phyloP scores from a whole-genome alignment of 139 green algal genomes.

The Coelastrella sp. region DNA sequence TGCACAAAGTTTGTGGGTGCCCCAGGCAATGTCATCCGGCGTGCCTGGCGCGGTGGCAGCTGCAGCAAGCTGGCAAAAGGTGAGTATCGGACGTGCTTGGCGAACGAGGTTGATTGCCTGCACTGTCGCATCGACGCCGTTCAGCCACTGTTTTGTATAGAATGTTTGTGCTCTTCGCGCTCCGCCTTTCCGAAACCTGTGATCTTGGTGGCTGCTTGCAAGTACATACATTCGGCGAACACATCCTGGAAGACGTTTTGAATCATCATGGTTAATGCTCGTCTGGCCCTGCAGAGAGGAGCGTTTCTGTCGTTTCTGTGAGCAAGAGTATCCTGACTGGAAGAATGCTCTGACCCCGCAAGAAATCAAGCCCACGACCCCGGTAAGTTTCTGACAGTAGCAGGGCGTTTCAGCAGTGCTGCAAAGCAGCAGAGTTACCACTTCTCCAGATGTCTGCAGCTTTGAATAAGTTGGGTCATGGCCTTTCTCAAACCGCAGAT shows the following conservation, averaged over 20 bases:
- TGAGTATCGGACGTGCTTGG: constrained; percentile 16
- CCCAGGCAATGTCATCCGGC: constrained; percentile 40
- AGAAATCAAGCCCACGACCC: not conserved
- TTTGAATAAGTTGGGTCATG: too few relatives aligned
- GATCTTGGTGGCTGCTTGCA: not conserved
- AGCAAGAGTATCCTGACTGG: constrained; percentile 61
- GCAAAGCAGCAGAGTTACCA: too few relatives aligned
- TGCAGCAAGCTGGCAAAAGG: constrained; percentile 53
- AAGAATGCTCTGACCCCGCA: constrained; percentile 49
- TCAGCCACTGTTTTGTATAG: not conserved
- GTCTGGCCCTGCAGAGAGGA: constrained; percentile 50
- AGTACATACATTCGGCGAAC: too few relatives aligned
- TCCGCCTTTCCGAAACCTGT: not conserved
- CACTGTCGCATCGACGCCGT: not conserved
- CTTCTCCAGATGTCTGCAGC: too few relatives aligned
- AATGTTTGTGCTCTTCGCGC: not conserved
- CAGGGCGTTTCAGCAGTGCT: too few relatives aligned
- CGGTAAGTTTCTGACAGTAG: not conserved
- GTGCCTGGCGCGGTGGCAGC: constrained; percentile 59
- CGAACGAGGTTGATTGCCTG: not conserved
- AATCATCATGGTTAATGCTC: not conserved
- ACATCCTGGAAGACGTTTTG: too few relatives aligned
- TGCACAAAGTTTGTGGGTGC: constrained; percentile 44
- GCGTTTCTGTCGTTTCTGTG: constrained; percentile 62
- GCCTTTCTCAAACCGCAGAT: too few relatives aligned